These are phyloP conservation scores for Malus hybrid DNA, from an alignment of 331 rosid genomes.

Conservation along the genomic window DNA sequence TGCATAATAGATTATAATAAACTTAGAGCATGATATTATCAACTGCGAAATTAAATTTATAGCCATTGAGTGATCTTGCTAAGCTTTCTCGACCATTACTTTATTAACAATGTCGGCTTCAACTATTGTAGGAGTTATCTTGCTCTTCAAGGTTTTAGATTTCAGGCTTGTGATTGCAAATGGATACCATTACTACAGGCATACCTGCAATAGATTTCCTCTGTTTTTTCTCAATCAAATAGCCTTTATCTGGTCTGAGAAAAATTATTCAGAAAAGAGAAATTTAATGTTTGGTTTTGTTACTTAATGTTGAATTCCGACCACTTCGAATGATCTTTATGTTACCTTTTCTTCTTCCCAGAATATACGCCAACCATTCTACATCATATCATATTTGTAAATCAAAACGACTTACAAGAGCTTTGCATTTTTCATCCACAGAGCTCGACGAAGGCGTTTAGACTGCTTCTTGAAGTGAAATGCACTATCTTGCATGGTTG, in stretches of 20 bases:
- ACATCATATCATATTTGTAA: not conserved
- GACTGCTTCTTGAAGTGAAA: conserved; percentile 96
- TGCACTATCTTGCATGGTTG: conserved; percentile 95
- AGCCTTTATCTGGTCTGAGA: not conserved
- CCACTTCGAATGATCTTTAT: not conserved
- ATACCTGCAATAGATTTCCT: not conserved
- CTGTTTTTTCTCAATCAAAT: not conserved
- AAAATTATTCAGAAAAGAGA: not conserved
- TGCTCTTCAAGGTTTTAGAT: not conserved
- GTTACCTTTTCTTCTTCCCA: not conserved
- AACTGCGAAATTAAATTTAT: not conserved
- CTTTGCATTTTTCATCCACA: conserved; percentile 96
- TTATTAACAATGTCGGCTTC: not conserved
- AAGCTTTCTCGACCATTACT: not conserved
- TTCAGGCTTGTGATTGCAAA: not conserved
- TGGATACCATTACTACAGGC: not conserved
- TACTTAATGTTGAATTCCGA: not conserved
- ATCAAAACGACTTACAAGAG: conserved; percentile 59
- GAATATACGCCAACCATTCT: not conserved
- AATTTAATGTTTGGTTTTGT: not conserved
- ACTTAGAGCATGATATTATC: not conserved
- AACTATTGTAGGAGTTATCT: not conserved
- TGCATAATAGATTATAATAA: not conserved
- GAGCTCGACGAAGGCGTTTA: conserved; percentile 83
- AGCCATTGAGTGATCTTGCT: not conserved